phyloP scores from a whole-genome alignment of 176 grass and related monocot species.

The Microstegium vimineum region DNA sequence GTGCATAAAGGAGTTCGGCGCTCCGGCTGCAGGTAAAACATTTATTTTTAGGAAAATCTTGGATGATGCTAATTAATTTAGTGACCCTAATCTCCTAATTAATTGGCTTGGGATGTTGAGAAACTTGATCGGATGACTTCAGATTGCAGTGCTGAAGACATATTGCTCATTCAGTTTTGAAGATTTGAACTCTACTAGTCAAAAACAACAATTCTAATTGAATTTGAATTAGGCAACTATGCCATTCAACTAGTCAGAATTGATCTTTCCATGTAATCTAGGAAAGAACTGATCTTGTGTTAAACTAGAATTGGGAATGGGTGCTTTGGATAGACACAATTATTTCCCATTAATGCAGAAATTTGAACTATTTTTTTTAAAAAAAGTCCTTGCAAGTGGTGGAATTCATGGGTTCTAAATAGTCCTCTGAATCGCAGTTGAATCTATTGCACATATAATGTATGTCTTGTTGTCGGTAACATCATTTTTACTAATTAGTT shows the following conservation, averaged over 20 bases:
- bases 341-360: neutral
- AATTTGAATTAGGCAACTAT: too few species aligned
- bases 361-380: neutral
- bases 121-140: neutral
- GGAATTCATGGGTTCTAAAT: neutral
- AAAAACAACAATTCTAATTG: too few species aligned
- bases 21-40: neutral
- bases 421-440: neutral
- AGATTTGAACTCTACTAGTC: too few species aligned
- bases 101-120: neutral
- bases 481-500: too few species aligned
- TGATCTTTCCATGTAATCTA: too few species aligned
- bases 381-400: neutral
- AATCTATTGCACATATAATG: too few species aligned
- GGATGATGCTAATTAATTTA: neutral
- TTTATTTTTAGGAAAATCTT: neutral
- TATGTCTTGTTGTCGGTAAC: too few species aligned
- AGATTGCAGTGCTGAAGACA: neutral
- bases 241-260: neutral
- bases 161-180: too few species aligned
- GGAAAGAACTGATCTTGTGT: neutral
- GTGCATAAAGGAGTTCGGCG: neutral
- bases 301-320: neutral
- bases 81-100: neutral
- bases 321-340: neutral